These are phyloP conservation scores for Mucor sp. DNA, from an alignment of 371 early-diverging fungal species.

Conservation along the genomic window DNA sequence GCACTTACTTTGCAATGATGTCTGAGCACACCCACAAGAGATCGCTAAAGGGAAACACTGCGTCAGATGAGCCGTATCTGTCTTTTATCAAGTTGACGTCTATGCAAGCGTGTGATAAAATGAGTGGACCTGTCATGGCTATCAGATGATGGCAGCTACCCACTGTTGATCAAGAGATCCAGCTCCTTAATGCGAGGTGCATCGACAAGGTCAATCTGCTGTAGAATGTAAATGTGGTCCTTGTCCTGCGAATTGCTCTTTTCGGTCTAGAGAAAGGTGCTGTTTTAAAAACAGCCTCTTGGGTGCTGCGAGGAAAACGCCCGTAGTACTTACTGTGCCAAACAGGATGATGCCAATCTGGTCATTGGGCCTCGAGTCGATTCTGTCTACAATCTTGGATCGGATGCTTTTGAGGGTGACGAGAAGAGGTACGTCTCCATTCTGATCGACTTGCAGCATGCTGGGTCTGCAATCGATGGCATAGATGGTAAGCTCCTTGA, in stretches of 20 bases:
- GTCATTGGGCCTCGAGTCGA: conserved; percentile 60
- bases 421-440: conserved; percentile 50
- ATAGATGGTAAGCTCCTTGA: conserved; percentile 62
- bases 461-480: conserved; percentile 64
- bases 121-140: not conserved
- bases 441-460: conserved; percentile 53
- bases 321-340: conserved; percentile 70
- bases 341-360: conserved; percentile 65
- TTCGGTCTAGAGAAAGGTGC: conserved; percentile 21
- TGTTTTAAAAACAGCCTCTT: not conserved
- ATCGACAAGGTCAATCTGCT: conserved; percentile 65
- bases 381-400: conserved; percentile 54
- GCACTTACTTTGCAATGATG: conserved; percentile 19
- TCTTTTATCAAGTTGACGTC: conserved; percentile 10
- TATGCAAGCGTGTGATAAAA: not conserved
- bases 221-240: conserved; percentile 61
- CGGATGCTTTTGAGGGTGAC: conserved; percentile 51
- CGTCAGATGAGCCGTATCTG: conserved; percentile 54
- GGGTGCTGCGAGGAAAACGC: not conserved
- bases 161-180: conserved; percentile 59
- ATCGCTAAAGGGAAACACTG: conserved; percentile 59
- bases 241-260: conserved; percentile 51
- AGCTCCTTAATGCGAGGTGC: conserved; percentile 62
- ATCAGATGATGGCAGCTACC: not conserved
- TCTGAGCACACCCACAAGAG: conserved; percentile 66